A percentile compares a stretch with the other conserved stretches of the same genome.
Evolutionary conservation across 805 yeast genomes (phyloP).

Genomic region (Candida suzukii): DNA sequence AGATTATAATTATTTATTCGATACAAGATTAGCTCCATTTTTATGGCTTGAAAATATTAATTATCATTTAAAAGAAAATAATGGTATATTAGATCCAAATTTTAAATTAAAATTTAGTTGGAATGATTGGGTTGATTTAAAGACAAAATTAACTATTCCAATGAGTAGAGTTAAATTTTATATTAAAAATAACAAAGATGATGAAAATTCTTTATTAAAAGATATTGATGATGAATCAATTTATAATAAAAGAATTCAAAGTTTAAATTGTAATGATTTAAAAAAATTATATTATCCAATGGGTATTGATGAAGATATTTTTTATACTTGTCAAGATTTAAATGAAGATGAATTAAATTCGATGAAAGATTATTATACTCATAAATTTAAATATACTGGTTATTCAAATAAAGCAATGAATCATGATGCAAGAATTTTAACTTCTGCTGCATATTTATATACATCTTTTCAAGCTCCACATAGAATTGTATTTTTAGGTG

Average conservation of each 20-base stretch:
- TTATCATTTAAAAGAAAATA: slow-evolving; percentile 9
- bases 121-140: slow-evolving; percentile 23
- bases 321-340: slow-evolving; percentile 7
- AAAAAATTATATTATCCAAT: slow-evolving; percentile 6
- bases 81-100: slow-evolving; percentile 14
- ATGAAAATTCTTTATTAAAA: slow-evolving; percentile 2
- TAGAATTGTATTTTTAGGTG: slow-evolving; percentile 25
- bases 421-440: slow-evolving; percentile 18
- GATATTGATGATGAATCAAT: slow-evolving; percentile 1
- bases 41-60: slow-evolving; percentile 16
- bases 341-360: slow-evolving; percentile 4
- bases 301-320: slow-evolving; percentile 3
- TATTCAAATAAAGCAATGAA: slow-evolving; percentile 10
- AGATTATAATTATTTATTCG: slow-evolving; percentile 10
- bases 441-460: slow-evolving; percentile 26
- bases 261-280: slow-evolving; percentile 13
- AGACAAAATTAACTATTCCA: slow-evolving; percentile 10
- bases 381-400: slow-evolving; percentile 12
- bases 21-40: slow-evolving; percentile 27
- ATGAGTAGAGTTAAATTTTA: neutral
- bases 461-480: slow-evolving; percentile 21
- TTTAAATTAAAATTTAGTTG: slow-evolving; percentile 26
- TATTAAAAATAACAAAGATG: neutral
- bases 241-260: slow-evolving; percentile 3
- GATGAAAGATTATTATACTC: slow-evolving; percentile 8